Base-by-base conservation (phyloP, 768 basidiomycete species). In the Pleurotus sapidus region DNA sequence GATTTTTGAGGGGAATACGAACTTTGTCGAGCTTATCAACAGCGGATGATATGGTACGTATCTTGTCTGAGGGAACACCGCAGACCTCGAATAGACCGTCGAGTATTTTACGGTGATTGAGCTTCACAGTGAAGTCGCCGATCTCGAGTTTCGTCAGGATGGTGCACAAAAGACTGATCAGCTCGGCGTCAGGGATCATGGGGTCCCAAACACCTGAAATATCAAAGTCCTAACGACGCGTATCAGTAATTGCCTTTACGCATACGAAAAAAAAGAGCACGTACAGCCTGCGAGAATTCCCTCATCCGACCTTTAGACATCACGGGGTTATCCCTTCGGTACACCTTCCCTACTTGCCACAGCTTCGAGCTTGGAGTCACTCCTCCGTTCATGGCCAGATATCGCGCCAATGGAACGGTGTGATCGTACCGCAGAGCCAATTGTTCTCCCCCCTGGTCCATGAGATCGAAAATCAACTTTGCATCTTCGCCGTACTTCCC, bases 11-110 rank as follows among this genome's bases (percentile, higher is more conserved):
- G 39, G 12, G 39, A 11, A 37, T 42, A 24, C 73, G 24, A 55
- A 90, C 91, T 84, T 98, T 99, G 80, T 99, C 97, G 9, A 99
- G 84, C 70, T 98, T 99, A 73, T 99, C 97, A 8, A 98, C 96
- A 0, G 97, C 96, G 14, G 93, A 95, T 0, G 94, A 96, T 61
- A 98, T 98, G 12, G 87, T 76, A 4, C 96, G 84, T 49, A 92
- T 95, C 74, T 94, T 97, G 23, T 93, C 93, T 20, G 75, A 64
- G 0, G 95, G 90, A 4, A 99, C 97, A 55, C 97, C 97, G 63
- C 95, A 98, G 2, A 98, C 88, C 66, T 93, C 89, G 65, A 98
- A 98, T 59, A 99, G 89, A 25, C 96, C 97, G 68, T 99, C 97
- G 12, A 99, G 80, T 60, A 99, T 91, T 74, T 95, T 98, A 49